phyloP scores from a whole-genome alignment of 2,329 filamentous ascomycete species.

The Cercospora sesami region DNA sequence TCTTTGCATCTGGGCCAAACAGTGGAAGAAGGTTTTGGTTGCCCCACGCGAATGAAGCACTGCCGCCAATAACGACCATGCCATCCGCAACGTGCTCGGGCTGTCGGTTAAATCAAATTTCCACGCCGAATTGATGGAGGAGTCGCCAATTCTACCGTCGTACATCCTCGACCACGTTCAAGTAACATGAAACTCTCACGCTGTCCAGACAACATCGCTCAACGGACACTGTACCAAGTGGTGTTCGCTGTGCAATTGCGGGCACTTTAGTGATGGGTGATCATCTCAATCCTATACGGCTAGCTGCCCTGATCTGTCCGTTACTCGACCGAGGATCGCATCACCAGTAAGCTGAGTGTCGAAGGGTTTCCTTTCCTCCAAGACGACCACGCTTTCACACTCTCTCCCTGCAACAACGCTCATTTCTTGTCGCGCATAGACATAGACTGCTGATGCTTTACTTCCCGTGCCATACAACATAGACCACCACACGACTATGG shows the following conservation, averaged over 20 bases:
- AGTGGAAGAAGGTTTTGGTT: neutral
- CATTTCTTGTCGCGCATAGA: neutral
- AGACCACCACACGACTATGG: constrained; percentile 7
- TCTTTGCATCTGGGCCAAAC: neutral
- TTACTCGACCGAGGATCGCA: neutral
- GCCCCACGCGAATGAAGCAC: constrained; percentile 3
- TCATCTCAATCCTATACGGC: neutral
- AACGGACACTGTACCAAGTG: neutral
- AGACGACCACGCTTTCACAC: neutral
- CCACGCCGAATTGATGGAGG: neutral
- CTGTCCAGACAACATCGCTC: neutral
- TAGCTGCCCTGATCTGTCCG: neutral
- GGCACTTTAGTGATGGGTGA: neutral
- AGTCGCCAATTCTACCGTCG: neutral
- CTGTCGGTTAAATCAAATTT: neutral
- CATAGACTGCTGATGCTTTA: neutral
- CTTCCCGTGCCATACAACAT: neutral
- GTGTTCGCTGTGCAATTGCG: neutral
- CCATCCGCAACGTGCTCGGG: neutral
- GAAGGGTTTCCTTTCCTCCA: neutral
- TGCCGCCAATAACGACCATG: neutral
- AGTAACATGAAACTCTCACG: neutral
- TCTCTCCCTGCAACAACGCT: neutral
- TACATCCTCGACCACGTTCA: neutral
- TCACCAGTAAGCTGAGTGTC: neutral